Evolutionary conservation across 257 asterid species (phyloP), one percentile per base, ranked within the genome.

Genomic region (Solanum bulbocastanum): DNA sequence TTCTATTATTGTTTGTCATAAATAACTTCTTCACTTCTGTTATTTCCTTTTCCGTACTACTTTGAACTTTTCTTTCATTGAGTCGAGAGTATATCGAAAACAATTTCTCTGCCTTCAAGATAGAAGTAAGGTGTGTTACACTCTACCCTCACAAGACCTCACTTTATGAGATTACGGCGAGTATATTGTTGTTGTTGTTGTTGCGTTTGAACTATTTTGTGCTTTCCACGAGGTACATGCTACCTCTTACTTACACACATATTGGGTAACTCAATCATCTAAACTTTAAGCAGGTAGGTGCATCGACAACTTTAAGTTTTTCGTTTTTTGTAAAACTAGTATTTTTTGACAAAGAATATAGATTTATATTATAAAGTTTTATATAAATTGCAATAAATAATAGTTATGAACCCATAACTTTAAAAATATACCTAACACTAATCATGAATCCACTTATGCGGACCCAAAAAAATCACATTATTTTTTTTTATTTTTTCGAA

Each of bases 291-390:
- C 1, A 4, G 46, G 27, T 23, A 73, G 6, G 16, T 35, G 62
- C 62, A 73, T 20, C 8, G 10, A 33, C 46, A 20, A 12, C 4
- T 73, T 73, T 73, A 71, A 16, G 1, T 15, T 71, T 30, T 14
- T 15, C 0, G 2, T 0, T 71, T 71, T 8, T 3, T 71, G 2
- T 71, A 1, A 32, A 16, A 33, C 3, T 2, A 71, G 1, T 71
- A 33, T 5, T 33, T 71, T 72, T 71, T 2, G 6, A 68, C 5
- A 11, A 22, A 1, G 3, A 68, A 1, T 15, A 68, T 13, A 68
- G 7, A 30, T 16, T 68, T 4, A 69, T 69, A 15, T 8, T 3
- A 6, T 71, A 32, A 71, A 71, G 4, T 4, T 14, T 69, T 15
- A 16, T 71, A 3, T 7, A 71, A 32, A 32, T 32, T 32, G 1